phyloP scores from a whole-genome alignment of 208 protist genomes.

The Wallacemonas collosoma region DNA sequence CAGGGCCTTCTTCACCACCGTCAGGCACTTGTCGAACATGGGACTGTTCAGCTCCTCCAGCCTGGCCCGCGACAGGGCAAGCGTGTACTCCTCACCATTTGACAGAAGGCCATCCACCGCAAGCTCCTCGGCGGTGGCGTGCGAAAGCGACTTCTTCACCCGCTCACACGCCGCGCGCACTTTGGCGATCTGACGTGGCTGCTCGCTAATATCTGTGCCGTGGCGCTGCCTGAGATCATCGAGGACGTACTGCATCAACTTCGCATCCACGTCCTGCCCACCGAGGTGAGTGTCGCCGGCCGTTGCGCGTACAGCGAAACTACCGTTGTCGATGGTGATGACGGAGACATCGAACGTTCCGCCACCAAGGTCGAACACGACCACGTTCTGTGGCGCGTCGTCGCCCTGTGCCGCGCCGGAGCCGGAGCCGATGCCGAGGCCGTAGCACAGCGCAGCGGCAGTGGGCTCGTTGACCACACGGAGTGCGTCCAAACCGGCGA shows the following conservation, averaged over 20 bases:
- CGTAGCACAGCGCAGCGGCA: constrained; percentile 98
- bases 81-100: constrained; percentile 96
- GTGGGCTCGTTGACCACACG: constrained; percentile 99
- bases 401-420: constrained; percentile 40
- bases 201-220: constrained; percentile 56
- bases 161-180: constrained; percentile 78
- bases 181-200: constrained; percentile 53
- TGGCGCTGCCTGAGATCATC: constrained; percentile 93
- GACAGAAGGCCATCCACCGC: constrained; percentile 95
- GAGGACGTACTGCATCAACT: constrained; percentile 95
- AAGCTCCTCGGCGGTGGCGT: constrained; percentile 86
- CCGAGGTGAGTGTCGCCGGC: constrained; percentile 99
- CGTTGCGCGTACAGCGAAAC: constrained; percentile 98
- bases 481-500: constrained; percentile 97
- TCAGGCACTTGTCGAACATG: constrained; percentile 82
- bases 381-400: constrained; percentile 66
- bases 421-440: constrained; percentile 92
- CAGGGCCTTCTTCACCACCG: constrained; percentile 85
- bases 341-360: constrained; percentile 99
- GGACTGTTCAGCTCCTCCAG: constrained; percentile 96
- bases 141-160: constrained; percentile 97
- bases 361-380: constrained; percentile 99
- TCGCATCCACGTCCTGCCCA: constrained; percentile 98
- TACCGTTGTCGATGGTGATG: constrained; percentile 96
- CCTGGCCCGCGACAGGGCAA: constrained; percentile 94